Evolutionary conservation across 1,284 basidiomycete genomes (phyloP).

Genomic region (Naganishia sp.): DNA sequence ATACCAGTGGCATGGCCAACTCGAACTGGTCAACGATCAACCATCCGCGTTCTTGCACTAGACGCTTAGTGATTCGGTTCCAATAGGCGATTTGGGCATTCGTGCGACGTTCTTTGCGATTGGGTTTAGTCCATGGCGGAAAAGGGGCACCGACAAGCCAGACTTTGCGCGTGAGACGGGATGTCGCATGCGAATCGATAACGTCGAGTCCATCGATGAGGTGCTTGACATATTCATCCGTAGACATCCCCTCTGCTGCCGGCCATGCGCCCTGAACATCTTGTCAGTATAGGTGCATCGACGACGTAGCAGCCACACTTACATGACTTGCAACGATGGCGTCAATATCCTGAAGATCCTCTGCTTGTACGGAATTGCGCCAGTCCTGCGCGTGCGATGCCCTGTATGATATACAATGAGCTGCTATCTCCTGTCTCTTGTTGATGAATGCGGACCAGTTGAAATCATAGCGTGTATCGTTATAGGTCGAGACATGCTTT

Average conservation of each 20-base stretch:
- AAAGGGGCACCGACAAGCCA: constrained; percentile 19
- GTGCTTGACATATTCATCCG: constrained; percentile 10
- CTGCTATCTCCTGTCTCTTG: background rate
- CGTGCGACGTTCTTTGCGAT: constrained; percentile 23
- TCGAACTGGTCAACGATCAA: constrained; percentile 22
- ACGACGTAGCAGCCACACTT: background rate
- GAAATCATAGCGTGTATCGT: constrained; percentile 22
- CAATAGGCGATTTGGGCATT: constrained; percentile 21
- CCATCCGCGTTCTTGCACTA: constrained; percentile 10
- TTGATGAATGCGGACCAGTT: background rate
- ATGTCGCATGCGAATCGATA: constrained; percentile 8
- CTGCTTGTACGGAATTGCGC: constrained; percentile 8
- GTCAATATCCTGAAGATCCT: constrained; percentile 16
- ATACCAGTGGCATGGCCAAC: constrained; percentile 18
- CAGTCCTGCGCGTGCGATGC: constrained; percentile 15
- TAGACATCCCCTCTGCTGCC: constrained; percentile 8
- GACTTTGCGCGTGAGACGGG: constrained; percentile 20
- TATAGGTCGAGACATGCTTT: constrained; percentile 12
- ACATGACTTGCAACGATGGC: constrained; percentile 19
- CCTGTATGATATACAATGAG: background rate
- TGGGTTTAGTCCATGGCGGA: constrained; percentile 19
- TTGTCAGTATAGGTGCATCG: background rate
- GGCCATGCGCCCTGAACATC: background rate
- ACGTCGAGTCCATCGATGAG: constrained; percentile 16
- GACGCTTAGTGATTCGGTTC: constrained; percentile 21